phyloP scores from a whole-genome alignment of 2,329 filamentous ascomycete genomes.

The Eurotiales sp. region DNA sequence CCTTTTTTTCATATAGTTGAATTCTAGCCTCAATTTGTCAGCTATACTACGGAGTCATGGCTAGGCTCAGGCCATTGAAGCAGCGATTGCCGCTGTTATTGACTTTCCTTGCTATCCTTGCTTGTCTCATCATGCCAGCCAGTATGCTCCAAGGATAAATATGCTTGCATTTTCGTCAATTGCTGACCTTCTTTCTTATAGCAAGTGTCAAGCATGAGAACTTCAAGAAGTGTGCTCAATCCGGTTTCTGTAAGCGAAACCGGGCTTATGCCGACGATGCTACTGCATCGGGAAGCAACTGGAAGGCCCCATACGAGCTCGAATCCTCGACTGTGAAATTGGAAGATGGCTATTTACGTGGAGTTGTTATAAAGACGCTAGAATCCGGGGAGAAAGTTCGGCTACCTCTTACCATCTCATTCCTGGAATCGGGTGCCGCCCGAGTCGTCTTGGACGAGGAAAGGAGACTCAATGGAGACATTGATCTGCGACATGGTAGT shows the following conservation, averaged over 20 bases:
- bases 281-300: constrained; percentile 60
- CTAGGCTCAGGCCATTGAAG: constrained; percentile 50
- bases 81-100: constrained; percentile 63
- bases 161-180: constrained; percentile 3
- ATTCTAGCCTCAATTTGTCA: constrained; percentile 28
- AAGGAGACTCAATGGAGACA: constrained; percentile 80
- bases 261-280: constrained; percentile 81
- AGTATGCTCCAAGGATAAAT: constrained; percentile 56
- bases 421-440: constrained; percentile 83
- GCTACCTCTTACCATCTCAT: constrained; percentile 79
- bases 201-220: constrained; percentile 90
- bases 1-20: constrained; percentile 22
- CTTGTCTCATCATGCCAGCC: constrained; percentile 60
- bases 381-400: constrained; percentile 65
- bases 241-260: constrained; percentile 96
- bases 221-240: constrained; percentile 95
- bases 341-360: constrained; percentile 74
- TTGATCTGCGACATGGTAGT: constrained; percentile 81
- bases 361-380: constrained; percentile 75
- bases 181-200: neutral
- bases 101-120: constrained; percentile 56
- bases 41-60: constrained; percentile 39
- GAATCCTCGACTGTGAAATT: constrained; percentile 68
- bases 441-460: constrained; percentile 90
- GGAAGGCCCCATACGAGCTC: constrained; percentile 78